Evolutionary conservation across 2,329 filamentous ascomycete genomes (phyloP).

Genomic region (Pseudocercospora crystallina): DNA sequence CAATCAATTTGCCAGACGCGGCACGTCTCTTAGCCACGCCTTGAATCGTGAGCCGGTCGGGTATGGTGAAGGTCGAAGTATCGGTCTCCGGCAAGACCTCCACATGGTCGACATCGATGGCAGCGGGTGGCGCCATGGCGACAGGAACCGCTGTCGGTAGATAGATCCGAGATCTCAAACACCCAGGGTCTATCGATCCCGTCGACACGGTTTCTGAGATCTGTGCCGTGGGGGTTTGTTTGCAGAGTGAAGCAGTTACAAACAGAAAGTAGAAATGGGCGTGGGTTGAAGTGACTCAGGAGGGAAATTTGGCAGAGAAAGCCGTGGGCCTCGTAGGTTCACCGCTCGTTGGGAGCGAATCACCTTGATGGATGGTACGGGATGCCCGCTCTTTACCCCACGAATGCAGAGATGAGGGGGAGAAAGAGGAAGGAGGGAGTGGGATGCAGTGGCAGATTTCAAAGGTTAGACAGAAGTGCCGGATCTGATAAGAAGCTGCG

Average conservation of each 20-base stretch:
- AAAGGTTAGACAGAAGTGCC: constrained; percentile 1
- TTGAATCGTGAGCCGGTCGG: constrained; percentile 60
- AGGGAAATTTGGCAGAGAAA: constrained; percentile 4
- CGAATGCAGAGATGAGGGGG: not conserved
- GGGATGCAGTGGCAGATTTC: constrained; percentile 15
- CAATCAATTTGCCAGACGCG: constrained; percentile 70
- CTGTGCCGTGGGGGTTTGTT: constrained; percentile 7
- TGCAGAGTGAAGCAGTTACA: constrained; percentile 9
- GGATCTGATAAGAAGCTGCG: not conserved
- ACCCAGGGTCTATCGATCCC: too few species aligned
- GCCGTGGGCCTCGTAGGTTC: constrained; percentile 1
- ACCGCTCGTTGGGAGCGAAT: constrained; percentile 13
- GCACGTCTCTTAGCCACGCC: constrained; percentile 67
- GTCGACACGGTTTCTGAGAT: not conserved
- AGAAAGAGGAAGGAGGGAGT: constrained; percentile 9
- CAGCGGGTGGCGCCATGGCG: constrained; percentile 35
- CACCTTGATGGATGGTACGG: constrained; percentile 20
- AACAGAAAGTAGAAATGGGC: constrained; percentile 7
- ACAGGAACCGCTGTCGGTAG: not conserved
- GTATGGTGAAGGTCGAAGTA: constrained; percentile 46
- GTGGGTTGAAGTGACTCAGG: constrained; percentile 11
- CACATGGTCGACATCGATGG: constrained; percentile 30
- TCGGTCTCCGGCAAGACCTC: constrained; percentile 48
- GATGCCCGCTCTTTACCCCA: constrained; percentile 3
- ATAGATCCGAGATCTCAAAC: too few species aligned